Conservation (phyloP, 179 eudicot species). For the Spinacia oleracea region DNA sequence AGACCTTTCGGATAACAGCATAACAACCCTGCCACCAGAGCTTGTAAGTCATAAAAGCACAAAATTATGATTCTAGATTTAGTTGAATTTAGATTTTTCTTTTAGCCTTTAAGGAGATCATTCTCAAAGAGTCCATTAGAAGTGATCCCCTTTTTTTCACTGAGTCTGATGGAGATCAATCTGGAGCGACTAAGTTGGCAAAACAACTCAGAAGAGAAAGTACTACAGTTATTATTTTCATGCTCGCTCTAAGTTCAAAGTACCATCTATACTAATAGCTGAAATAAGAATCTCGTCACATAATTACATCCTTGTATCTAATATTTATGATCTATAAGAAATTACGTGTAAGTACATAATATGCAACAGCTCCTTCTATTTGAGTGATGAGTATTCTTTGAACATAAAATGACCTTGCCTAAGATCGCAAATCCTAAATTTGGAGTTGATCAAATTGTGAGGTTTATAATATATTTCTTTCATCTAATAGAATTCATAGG, state of each 20-base stretch:
- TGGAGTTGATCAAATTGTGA: not conserved
- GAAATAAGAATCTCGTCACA: not conserved
- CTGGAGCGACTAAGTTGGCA: not conserved
- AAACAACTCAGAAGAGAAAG: not conserved
- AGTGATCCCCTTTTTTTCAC: not conserved
- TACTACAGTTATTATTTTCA: not conserved
- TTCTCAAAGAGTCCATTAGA: not conserved
- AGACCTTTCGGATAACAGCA: conserved; percentile 80
- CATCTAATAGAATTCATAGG: not conserved
- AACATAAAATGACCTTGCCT: not conserved
- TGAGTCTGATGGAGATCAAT: not conserved
- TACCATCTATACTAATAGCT: not conserved
- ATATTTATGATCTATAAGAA: not conserved
- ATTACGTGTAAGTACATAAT: not conserved
- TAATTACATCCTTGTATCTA: not conserved
- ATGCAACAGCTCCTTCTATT: not conserved
- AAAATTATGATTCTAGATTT: not conserved
- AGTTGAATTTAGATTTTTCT: not conserved
- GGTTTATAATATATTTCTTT: not conserved
- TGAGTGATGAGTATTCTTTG: not conserved
- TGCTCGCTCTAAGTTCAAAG: not conserved
- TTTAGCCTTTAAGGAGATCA: not conserved
- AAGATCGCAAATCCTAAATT: not conserved
- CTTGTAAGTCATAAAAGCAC: conserved; percentile 54
- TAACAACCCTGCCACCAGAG: conserved; percentile 67